Evolutionary conservation across 2,329 filamentous ascomycete genomes (phyloP).

Genomic region (Cladosporium cucumerinum): DNA sequence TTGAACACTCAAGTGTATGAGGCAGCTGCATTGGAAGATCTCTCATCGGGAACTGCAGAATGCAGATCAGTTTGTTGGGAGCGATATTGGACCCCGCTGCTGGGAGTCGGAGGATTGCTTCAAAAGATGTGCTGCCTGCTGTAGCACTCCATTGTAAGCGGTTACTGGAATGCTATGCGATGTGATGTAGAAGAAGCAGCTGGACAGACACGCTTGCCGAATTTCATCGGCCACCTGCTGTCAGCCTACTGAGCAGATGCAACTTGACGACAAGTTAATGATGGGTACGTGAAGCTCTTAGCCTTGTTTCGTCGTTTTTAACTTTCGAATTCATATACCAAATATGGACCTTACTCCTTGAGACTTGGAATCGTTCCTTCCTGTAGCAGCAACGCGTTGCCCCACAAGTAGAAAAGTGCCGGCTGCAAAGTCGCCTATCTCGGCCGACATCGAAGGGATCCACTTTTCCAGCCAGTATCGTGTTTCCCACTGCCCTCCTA

Average conservation of each 20-base stretch:
- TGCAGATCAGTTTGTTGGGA: background rate
- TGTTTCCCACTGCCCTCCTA: background rate
- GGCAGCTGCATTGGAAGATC: background rate
- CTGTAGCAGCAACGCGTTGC: background rate
- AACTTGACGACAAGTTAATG: background rate
- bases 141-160: conserved; percentile 33
- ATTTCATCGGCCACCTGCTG: conserved; percentile 37
- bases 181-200: conserved; percentile 42
- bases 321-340: background rate
- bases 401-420: background rate
- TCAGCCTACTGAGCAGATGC: background rate
- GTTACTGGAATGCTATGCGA: conserved; percentile 35
- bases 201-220: conserved; percentile 38
- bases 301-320: background rate
- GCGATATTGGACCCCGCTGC: conserved; percentile 34
- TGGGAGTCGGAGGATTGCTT: conserved; percentile 33
- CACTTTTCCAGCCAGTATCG: background rate
- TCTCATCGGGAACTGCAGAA: background rate
- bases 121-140: conserved; percentile 39
- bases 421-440: background rate
- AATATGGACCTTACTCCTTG: background rate
- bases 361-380: background rate
- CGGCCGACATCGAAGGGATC: background rate
- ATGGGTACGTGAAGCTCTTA: background rate
- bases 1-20: background rate